Conservation (phyloP, 257 asterid genomes). For the Solanum sitiens region DNA sequence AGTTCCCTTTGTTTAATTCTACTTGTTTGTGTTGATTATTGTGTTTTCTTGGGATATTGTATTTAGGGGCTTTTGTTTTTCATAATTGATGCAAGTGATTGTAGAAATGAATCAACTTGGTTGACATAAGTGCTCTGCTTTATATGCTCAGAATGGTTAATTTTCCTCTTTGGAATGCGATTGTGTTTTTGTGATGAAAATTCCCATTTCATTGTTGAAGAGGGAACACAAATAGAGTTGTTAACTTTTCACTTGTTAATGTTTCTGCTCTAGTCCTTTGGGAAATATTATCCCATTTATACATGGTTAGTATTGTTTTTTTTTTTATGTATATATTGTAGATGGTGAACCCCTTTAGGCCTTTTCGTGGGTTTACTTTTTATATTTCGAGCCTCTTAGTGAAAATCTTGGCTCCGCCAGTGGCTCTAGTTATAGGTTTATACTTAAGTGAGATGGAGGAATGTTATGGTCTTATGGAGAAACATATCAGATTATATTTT, state of each 20-base stretch:
- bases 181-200: not conserved
- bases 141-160: not conserved
- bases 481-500: not conserved
- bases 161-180: not conserved
- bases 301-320: not conserved
- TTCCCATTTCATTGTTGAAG: not conserved
- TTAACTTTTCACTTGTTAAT: not conserved
- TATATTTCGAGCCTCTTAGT: not conserved
- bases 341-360: not conserved
- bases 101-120: not conserved
- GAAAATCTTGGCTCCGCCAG: not conserved
- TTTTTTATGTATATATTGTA: not conserved
- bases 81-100: not conserved
- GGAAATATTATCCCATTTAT: not conserved
- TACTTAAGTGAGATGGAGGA: not conserved
- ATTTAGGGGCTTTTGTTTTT: not conserved
- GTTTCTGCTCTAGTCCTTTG: not conserved
- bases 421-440: not conserved
- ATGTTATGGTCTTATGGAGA: not conserved
- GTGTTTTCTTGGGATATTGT: not conserved
- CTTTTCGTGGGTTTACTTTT: not conserved
- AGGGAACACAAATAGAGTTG: not conserved
- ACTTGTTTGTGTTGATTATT: not conserved
- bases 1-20: not conserved
- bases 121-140: not conserved